Evolutionary conservation across 805 yeast species (phyloP).

Genomic region (Kazachstania viticola): DNA sequence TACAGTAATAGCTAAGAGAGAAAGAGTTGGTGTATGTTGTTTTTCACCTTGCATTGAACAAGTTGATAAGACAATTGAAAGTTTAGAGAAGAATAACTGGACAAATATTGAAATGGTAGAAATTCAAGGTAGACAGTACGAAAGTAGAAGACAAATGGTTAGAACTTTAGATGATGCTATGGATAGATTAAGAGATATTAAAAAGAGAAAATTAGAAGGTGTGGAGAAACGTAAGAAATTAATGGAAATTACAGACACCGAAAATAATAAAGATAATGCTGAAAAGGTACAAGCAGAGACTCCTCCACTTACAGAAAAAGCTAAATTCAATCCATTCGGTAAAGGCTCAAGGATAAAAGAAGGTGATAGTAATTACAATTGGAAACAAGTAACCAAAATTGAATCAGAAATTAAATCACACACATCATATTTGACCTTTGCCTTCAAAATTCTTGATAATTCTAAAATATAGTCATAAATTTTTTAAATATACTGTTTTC

Average conservation of each 20-base stretch:
- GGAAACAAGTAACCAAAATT: conserved; percentile 76
- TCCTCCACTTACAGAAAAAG: conserved; percentile 28
- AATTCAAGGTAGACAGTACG: conserved; percentile 75
- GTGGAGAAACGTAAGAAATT: conserved; percentile 41
- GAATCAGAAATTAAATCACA: conserved; percentile 87
- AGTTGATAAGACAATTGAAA: conserved; percentile 75
- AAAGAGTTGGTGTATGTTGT: conserved; percentile 71
- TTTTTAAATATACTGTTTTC: no score
- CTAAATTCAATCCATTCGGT: conserved; percentile 86
- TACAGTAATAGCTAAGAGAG: conserved; percentile 40
- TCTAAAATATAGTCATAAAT: no score
- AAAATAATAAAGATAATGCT: conserved; percentile 16
- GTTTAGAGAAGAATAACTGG: conserved; percentile 72
- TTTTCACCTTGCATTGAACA: conserved; percentile 98
- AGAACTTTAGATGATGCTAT: conserved; percentile 72
- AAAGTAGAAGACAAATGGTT: conserved; percentile 81
- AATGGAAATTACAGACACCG: conserved; percentile 18
- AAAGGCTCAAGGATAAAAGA: conserved; percentile 74
- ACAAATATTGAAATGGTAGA: conserved; percentile 83
- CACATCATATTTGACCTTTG: conserved; percentile 90
- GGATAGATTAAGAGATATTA: conserved; percentile 68
- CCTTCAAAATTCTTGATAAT: conserved; percentile 34
- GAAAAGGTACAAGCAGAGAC: conserved; percentile 4
- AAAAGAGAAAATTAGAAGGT: conserved; percentile 55
- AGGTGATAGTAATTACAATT: conserved; percentile 69